phyloP scores from a whole-genome alignment of 345 rosid species.

The Luvunga scandens region DNA sequence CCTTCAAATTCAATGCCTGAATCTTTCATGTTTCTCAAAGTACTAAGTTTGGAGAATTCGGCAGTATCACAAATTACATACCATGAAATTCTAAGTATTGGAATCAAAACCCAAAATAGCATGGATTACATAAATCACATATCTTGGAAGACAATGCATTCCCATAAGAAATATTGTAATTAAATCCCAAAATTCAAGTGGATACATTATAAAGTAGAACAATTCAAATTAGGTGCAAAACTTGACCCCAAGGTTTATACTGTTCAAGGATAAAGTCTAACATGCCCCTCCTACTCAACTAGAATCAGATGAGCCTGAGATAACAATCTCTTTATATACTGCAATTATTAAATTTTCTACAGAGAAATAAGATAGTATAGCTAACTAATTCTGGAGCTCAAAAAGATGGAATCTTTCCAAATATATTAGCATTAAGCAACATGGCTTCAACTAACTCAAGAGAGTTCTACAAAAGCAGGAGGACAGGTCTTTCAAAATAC shows the following conservation, averaged over 20 bases:
- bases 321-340: neutral
- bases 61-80: no score
- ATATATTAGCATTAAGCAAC: no score
- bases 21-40: neutral
- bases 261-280: neutral
- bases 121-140: no score
- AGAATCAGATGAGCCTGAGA: neutral
- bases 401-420: no score
- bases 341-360: neutral
- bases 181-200: neutral
- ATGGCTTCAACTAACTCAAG: neutral
- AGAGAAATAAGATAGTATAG: neutral
- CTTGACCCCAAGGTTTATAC: neutral
- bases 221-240: neutral
- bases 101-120: no score
- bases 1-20: no score
- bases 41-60: neutral
- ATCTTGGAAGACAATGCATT: neutral
- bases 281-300: neutral
- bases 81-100: no score
- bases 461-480: neutral
- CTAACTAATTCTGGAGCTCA: no score
- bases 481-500: constrained; percentile 30
- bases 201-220: neutral
- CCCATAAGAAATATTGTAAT: neutral